Percentiles rank a stretch among this genome's conserved stretches.
Conservation (phyloP, 208 protist genomes). For the Trypanosoma scelopori region DNA sequence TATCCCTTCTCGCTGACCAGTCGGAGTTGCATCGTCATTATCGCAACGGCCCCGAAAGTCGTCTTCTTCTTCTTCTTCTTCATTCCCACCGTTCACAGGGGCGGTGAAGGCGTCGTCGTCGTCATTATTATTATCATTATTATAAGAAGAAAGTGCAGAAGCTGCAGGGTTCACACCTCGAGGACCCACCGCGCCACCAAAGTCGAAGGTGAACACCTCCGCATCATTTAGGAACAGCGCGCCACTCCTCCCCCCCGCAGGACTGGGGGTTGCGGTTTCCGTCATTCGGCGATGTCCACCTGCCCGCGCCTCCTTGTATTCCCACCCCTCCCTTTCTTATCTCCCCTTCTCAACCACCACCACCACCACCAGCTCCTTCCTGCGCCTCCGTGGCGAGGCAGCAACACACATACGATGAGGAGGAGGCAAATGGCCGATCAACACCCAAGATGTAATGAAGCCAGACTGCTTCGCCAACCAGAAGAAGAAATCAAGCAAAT, state of each 20-base stretch:
- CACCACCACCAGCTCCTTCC: no score
- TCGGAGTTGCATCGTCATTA: background rate
- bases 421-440: no score
- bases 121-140: background rate
- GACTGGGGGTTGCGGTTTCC: background rate
- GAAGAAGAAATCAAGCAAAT: no score
- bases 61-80: background rate
- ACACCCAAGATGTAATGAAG: no score
- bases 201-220: constrained; percentile 84
- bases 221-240: constrained; percentile 70
- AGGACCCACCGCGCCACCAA: constrained; percentile 36
- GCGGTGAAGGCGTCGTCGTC: no score
- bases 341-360: no score
- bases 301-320: no score
- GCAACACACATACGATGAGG: no score
- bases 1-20: background rate
- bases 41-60: background rate
- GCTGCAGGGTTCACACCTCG: background rate
- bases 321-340: background rate
- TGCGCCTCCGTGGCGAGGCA: background rate
- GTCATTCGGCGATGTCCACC: background rate
- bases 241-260: background rate
- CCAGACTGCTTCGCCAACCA: no score
- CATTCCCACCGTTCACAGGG: background rate
- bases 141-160: background rate